Base-by-base conservation (phyloP, 1,284 basidiomycete species). In the Apiotrichum gracile region DNA sequence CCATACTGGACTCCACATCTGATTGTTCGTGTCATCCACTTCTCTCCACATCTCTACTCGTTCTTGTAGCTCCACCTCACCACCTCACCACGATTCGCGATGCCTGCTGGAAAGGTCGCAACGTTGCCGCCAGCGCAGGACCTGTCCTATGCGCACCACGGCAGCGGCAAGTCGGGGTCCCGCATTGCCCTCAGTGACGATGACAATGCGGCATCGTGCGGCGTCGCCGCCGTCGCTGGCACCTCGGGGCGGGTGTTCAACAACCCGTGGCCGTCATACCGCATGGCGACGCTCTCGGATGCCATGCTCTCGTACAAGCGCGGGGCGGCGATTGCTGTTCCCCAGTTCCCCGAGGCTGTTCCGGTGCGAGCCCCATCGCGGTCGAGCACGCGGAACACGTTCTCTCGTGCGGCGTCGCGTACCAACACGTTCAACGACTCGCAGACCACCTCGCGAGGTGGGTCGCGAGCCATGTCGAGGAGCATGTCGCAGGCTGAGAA, bases 181-280 rank as follows among this genome's bases (percentile, higher is more conserved):
- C 13, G 19, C n/a, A 26, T 22, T 13, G 44, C 33, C 22, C 44
- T 24, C 29, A 29, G 19, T 27, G 21, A 13, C 27, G 43, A 34
- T 3, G 13, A 16, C 9, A 2, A 26, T n/a, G 25, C 35, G 14
- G 25, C 31, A 10, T 9, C 29, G n/a, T 33, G 43, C 29, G 43
- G 43, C 2, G 29, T 33, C 6, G 17, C 19, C 21, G 12, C 31
- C 13, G 6, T 25, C 26, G 8, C 22, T 5, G 41, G 26, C 26
- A 6, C 26, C 21, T 64, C 69, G 7, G 54, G 51, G 13, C 67
- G 65, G 19, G 12, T 22, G 50, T 76, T 74, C 54, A 57, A 63
- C 51, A 76, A 76, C 55, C 74, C 74, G 0, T 76, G 74, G 74
- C 67, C 67, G 38, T 72, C 70, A 9, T 76, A 70, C 55, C 63